Percentiles rank a stretch among this genome's conserved stretches.
These are phyloP conservation scores for Hypoxylon lenormandii DNA, from an alignment of 495 filamentous ascomycete genomes.

Conservation along the genomic window DNA sequence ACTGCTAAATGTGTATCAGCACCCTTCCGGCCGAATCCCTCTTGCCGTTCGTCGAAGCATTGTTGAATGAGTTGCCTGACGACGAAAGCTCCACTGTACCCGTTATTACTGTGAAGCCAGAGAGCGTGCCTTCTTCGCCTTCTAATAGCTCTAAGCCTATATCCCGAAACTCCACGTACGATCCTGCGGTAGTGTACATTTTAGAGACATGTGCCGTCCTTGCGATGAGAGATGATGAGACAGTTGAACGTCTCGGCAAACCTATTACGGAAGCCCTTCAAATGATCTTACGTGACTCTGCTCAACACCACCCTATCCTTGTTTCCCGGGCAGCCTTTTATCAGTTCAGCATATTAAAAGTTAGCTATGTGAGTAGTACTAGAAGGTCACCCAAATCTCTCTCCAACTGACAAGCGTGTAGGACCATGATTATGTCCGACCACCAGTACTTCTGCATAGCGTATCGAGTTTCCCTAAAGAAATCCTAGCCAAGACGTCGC, in stretches of 20 bases:
- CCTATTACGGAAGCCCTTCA: conserved; percentile 82
- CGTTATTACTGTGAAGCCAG: conserved; percentile 83
- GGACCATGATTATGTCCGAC: conserved; percentile 89
- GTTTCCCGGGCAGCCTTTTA: conserved; percentile 88
- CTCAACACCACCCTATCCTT: conserved; percentile 80
- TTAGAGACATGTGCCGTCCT: conserved; percentile 89
- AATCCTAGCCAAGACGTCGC: conserved; percentile 78
- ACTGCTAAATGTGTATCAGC: conserved; percentile 55
- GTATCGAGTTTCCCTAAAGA: conserved; percentile 87
- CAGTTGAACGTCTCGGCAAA: conserved; percentile 77
- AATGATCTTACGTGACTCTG: conserved; percentile 79
- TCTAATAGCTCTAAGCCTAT: conserved; percentile 68
- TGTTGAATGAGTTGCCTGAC: conserved; percentile 87
- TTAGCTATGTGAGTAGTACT: conserved; percentile 79
- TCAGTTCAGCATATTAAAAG: conserved; percentile 81
- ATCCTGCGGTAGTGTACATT: conserved; percentile 86
- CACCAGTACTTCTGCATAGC: conserved; percentile 90
- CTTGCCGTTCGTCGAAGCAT: conserved; percentile 73
- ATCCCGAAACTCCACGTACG: conserved; percentile 74
- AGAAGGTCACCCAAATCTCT: not conserved
- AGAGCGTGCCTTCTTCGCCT: conserved; percentile 70
- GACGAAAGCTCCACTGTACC: conserved; percentile 78
- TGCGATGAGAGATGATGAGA: conserved; percentile 78
- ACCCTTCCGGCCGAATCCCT: conserved; percentile 75
- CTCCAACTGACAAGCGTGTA: conserved; percentile 51